phyloP scores from a whole-genome alignment of 768 basidiomycete species.

The Trametes cinnabarina region DNA sequence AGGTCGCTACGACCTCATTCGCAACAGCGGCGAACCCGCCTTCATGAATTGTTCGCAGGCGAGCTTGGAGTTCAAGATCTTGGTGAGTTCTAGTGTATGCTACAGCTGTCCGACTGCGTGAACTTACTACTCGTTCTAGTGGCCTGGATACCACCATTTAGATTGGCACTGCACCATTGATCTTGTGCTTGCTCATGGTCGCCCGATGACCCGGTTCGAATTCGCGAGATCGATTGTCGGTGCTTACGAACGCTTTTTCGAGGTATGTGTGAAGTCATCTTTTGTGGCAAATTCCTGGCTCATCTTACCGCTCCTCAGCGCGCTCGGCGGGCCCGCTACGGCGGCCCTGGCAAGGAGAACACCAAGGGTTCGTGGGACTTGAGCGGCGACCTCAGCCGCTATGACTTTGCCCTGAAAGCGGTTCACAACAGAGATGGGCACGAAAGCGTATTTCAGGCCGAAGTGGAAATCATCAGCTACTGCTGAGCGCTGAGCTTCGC shows the following conservation, averaged over 20 bases:
- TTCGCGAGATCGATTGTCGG: not conserved
- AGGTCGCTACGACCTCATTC: not conserved
- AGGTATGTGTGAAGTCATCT: not conserved
- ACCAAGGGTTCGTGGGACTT: not conserved
- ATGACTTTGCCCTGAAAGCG: not conserved
- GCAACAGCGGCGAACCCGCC: not conserved
- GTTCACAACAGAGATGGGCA: not conserved
- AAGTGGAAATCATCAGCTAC: not conserved
- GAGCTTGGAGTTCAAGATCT: not conserved
- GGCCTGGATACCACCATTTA: slow-evolving; percentile 8
- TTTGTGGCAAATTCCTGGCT: not conserved
- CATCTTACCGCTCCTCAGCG: not conserved
- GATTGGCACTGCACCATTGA: not conserved
- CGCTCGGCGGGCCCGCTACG: not conserved
- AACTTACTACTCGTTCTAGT: not conserved
- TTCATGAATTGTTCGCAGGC: not conserved
- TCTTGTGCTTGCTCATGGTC: not conserved
- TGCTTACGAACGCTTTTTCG: not conserved
- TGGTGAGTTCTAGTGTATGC: not conserved
- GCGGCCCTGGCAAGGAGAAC: not conserved
- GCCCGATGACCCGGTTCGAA: not conserved
- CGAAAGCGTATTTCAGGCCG: slow-evolving; percentile 6
- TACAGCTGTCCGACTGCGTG: not conserved
- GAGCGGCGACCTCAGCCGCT: not conserved
- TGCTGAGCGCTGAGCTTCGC: not conserved